Evolutionary conservation across 164 flowering plant species (phyloP), one percentile per base, ranked within the genome.

Genomic region (Euptelea pleiosperma): DNA sequence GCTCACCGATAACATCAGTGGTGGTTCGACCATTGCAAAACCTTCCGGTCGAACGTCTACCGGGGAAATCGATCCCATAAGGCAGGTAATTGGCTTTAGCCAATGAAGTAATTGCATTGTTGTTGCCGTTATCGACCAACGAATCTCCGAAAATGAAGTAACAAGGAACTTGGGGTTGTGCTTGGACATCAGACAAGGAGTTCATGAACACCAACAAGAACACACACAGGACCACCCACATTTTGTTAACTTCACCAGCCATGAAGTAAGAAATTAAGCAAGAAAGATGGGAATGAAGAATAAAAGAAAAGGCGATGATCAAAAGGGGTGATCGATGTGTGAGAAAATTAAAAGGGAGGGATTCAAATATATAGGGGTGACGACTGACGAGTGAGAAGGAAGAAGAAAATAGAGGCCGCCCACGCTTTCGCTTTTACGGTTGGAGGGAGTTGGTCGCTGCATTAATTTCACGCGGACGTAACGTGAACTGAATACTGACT

Each of bases 141-240:
- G 96, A 88, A 57, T 88, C 96, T 1, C 96, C 96, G 58, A 88
- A 88, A 12, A 88, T 79, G 72, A 85, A 88, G 75, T 78, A 83
- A 66, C 86, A 77, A 18, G 89, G 87, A 7, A 79, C 93, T 60
- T 77, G 83, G 7, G 70, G 79, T 0, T 51, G 74, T 4, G 70
- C 75, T 24, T 26, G 22, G 19, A 35, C 68, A 31, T 10, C 40
- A 10, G 10, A 10, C 19, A 34, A 15, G 8, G 22, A 3, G 24
- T n/a, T 35, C 34, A 0, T 31, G 25, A 16, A 55, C 35, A 49
- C 31, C 54, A 50, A 30, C 25, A 30, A 22, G 18, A 60, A 4
- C 36, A 60, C n/a, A 16, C 18, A 15, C n/a, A n/a, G n/a, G 29
- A 49, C 30, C 43, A 22, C 60, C 56, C 61, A 55, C 50, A 24